phyloP scores from a whole-genome alignment of 2,329 filamentous ascomycete species.

The Xylaria sp. region DNA sequence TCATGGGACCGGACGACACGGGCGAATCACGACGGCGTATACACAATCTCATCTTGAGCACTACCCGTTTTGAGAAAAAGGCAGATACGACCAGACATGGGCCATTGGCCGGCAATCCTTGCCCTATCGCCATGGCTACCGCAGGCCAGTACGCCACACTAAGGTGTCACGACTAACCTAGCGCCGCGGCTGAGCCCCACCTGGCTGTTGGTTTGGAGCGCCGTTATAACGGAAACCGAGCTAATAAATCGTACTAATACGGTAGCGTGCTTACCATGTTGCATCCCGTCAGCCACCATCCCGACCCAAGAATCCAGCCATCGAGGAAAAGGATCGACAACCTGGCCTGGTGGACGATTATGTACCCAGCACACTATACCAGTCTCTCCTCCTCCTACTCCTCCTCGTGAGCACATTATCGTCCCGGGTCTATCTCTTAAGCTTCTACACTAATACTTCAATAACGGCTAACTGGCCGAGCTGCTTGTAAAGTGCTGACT shows the following conservation, averaged over 20 bases:
- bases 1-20: not conserved
- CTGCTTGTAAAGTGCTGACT: not conserved
- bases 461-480: not conserved
- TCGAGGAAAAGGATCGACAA: conserved; percentile 15
- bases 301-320: conserved; percentile 15
- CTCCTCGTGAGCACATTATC: not conserved
- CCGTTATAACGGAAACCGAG: conserved; percentile 14
- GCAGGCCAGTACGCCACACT: not conserved
- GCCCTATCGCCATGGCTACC: conserved; percentile 9
- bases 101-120: conserved; percentile 21
- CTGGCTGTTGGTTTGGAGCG: conserved; percentile 20
- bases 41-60: conserved; percentile 8
- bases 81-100: conserved; percentile 1
- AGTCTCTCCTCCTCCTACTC: not conserved
- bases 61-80: conserved; percentile 13
- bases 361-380: not conserved
- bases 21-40: conserved; percentile 11
- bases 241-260: conserved; percentile 15
- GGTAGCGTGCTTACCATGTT: conserved; percentile 20
- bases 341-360: conserved; percentile 2
- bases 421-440: no score
- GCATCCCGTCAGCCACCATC: conserved; percentile 33
- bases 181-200: conserved; percentile 9
- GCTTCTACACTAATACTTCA: not conserved
- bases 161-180: conserved; percentile 19